Conservation (phyloP, 352 stramenopile genomes). For the Phytophthora hybrid region DNA sequence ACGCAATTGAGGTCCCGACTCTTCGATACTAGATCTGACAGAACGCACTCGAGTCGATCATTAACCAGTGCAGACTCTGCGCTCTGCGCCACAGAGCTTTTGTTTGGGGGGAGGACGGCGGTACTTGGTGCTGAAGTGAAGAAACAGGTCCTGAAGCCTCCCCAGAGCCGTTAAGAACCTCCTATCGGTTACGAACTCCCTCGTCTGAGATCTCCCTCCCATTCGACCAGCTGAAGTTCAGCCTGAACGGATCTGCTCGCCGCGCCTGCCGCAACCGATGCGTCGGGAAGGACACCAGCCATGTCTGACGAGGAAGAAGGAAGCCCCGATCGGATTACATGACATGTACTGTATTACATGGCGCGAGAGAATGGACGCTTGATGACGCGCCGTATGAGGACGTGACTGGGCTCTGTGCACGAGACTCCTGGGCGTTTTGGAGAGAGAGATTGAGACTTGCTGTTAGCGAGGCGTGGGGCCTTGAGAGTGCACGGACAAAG, state of each 20-base stretch:
- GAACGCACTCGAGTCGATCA: too few species aligned
- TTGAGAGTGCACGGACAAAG: background rate
- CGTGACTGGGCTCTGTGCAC: background rate
- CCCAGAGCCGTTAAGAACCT: background rate
- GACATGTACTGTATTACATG: background rate
- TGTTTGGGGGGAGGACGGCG: too few species aligned
- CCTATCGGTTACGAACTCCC: background rate
- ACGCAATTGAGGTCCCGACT: too few species aligned
- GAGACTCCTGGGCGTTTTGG: too few species aligned
- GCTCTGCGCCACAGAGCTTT: too few species aligned
- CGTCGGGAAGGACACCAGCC: background rate
- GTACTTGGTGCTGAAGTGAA: too few species aligned
- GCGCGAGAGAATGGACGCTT: constrained; percentile 6
- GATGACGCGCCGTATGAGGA: background rate
- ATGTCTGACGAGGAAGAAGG: background rate
- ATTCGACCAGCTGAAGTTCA: background rate
- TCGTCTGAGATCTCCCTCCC: background rate
- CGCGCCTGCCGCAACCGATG: background rate
- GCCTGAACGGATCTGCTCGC: background rate
- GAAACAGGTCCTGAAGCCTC: too few species aligned
- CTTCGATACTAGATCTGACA: too few species aligned
- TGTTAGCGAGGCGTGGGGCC: too few species aligned
- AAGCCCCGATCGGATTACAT: background rate
- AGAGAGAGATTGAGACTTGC: too few species aligned
- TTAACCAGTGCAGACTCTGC: too few species aligned